Conservation (phyloP, 2,329 filamentous ascomycete species). For the Ceratocystis diversiconidia region DNA sequence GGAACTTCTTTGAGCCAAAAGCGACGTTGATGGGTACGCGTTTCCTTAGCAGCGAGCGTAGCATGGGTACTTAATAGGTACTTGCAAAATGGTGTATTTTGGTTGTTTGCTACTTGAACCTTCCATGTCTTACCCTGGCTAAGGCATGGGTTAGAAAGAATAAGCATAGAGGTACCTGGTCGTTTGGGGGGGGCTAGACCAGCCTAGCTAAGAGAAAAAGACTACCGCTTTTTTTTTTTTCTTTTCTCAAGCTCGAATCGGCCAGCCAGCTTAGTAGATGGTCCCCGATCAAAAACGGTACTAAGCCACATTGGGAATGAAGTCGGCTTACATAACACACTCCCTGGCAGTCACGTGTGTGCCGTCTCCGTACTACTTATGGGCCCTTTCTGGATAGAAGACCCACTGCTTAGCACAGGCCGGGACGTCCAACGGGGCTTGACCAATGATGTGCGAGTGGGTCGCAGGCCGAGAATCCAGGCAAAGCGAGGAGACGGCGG, state of each 20-base stretch:
- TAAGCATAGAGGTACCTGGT: neutral
- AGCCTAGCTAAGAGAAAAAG: neutral
- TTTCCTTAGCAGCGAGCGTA: neutral
- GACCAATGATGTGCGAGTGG: constrained; percentile 1
- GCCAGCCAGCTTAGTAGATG: neutral
- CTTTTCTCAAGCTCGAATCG: neutral
- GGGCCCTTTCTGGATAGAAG: neutral
- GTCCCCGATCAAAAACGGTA: neutral
- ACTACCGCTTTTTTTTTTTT: neutral
- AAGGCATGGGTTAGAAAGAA: neutral
- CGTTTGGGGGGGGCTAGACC: neutral
- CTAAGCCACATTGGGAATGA: neutral
- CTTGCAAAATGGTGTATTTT: neutral
- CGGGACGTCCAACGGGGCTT: neutral
- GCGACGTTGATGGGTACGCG: neutral
- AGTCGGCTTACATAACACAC: neutral
- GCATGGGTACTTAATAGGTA: neutral
- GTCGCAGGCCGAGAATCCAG: neutral
- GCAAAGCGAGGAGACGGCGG: neutral
- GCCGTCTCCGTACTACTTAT: constrained; percentile 1
- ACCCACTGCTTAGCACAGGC: neutral
- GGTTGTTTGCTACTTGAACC: neutral
- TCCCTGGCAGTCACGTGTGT: neutral
- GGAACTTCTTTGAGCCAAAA: neutral
- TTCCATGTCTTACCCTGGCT: neutral